Percentiles rank a stretch among this genome's conserved stretches.
phyloP scores from a whole-genome alignment of 2,329 filamentous ascomycete genomes.

The Colletotrichum paranaense region DNA sequence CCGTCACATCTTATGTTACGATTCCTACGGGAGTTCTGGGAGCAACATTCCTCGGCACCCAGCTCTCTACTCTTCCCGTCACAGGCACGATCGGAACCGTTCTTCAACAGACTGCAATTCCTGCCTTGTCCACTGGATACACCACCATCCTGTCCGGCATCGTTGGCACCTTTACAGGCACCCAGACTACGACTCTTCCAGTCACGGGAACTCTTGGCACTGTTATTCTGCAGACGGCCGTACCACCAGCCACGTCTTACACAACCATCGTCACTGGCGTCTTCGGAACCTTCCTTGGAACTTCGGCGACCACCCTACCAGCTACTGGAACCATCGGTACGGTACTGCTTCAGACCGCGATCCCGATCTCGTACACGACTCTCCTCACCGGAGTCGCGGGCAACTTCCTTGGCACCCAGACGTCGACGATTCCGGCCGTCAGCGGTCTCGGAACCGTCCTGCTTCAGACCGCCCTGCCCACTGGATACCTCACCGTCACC shows the following conservation, averaged over 20 bases:
- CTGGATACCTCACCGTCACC: slow-evolving; percentile 13
- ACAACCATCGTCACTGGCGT: neutral
- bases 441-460: slow-evolving; percentile 7
- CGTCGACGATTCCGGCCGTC: neutral
- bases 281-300: neutral
- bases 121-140: neutral
- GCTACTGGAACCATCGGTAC: slow-evolving; percentile 3
- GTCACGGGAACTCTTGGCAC: neutral
- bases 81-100: neutral
- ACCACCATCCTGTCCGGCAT: neutral
- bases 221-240: slow-evolving; percentile 1
- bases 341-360: neutral
- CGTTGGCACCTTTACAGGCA: neutral
- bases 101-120: neutral
- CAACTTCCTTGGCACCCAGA: slow-evolving; percentile 13
- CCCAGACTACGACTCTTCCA: neutral
- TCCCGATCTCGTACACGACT: slow-evolving; percentile 20
- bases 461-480: slow-evolving; percentile 11
- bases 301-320: neutral
- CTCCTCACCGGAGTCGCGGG: slow-evolving; percentile 1
- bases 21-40: neutral
- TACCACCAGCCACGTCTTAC: neutral
- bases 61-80: neutral
- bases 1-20: neutral
- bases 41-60: neutral